A percentile compares a stretch with the other conserved stretches of the same genome.
phyloP scores from a whole-genome alignment of 208 protist genomes.

The Tetramitus jugosus region DNA sequence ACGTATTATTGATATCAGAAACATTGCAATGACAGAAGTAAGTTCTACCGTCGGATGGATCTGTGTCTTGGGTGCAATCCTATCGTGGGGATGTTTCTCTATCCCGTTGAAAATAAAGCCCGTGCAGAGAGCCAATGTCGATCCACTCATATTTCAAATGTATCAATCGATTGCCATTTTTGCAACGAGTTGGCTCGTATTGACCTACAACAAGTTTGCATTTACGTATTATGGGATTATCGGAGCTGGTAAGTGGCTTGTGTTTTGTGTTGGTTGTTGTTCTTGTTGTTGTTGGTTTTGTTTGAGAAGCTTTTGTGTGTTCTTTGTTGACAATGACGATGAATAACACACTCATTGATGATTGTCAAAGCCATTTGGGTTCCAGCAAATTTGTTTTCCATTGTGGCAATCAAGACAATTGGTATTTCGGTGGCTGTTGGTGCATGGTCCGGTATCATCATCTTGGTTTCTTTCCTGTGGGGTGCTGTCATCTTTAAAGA shows the following conservation, averaged over 20 bases:
- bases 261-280: too few relatives aligned
- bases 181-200: not conserved
- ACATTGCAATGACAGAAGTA: not conserved
- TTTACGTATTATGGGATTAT: slow-evolving; percentile 12
- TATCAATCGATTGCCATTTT: not conserved
- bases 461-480: slow-evolving; percentile 14
- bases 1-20: too few relatives aligned
- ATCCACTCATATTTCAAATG: slow-evolving; percentile 21
- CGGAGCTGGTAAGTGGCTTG: not conserved
- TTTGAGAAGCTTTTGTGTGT: too few relatives aligned
- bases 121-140: not conserved
- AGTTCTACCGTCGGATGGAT: not conserved
- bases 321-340: too few relatives aligned
- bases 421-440: not conserved
- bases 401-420: not conserved
- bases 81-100: not conserved
- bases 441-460: slow-evolving; percentile 1
- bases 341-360: too few relatives aligned
- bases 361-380: too few relatives aligned
- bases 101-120: slow-evolving; percentile 6
- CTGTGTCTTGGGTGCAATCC: not conserved
- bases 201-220: not conserved
- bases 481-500: not conserved
- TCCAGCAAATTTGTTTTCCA: not conserved
- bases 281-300: too few relatives aligned